Evolutionary conservation across 345 rosid species (phyloP), one percentile per base, ranked within the genome.

Genomic region (Luvunga scandens): DNA sequence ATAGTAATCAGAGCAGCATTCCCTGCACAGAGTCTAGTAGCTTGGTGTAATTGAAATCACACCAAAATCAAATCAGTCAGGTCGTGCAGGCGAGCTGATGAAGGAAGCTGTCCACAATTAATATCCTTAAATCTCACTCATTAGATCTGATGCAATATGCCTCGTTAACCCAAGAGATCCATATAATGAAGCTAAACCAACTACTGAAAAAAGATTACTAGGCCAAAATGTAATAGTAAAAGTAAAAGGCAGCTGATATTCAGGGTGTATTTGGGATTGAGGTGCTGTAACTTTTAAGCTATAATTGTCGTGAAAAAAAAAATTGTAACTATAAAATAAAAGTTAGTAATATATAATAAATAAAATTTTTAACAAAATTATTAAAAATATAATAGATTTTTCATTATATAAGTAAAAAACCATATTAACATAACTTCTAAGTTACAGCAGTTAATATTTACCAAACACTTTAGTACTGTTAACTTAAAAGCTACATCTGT

Each of bases 211-310:
- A n/a, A 62, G n/a, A 62, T 6, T 2, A 42, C 69, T 21, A 31
- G 57, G n/a, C 19, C 14, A 39, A 62, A 69, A 27, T 53, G 59
- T 7, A 78, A 30, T 74, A 72, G 55, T 75, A 76, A 55, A 79
- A 42, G 65, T 16, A 25, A 69, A 1, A 22, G 42, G 21, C 7
- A 9, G 42, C 42, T 38, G 42, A 38, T 38, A 38, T 38, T 38
- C 42, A n/a, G n/a, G n/a, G n/a, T n/a, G n/a, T n/a, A n/a, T n/a
- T n/a, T n/a, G n/a, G n/a, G n/a, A n/a, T n/a, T n/a, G n/a, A n/a
- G n/a, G n/a, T n/a, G n/a, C n/a, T n/a, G n/a, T n/a, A n/a, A n/a
- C n/a, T n/a, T n/a, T n/a, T n/a, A n/a, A n/a, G n/a, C n/a, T n/a
- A n/a, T n/a, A n/a, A n/a, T n/a, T n/a, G n/a, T n/a, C n/a, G n/a